Evolutionary conservation across 768 basidiomycete species (phyloP).

Genomic region (Tubosaeta sp.): DNA sequence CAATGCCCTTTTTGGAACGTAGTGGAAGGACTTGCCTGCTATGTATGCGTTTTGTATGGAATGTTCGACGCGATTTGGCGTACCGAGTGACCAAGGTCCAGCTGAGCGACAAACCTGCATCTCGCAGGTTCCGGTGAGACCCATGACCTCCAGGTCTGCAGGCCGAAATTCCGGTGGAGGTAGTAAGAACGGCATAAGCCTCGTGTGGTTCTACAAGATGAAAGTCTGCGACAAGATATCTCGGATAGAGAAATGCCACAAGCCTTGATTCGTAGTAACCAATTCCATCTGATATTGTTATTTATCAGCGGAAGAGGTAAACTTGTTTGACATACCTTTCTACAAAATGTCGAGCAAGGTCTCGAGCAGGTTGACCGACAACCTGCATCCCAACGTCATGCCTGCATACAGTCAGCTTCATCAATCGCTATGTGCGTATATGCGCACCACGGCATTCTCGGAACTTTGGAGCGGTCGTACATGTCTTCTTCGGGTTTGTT

Average conservation of each 20-base stretch:
- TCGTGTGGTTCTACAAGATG: slow-evolving; percentile 73
- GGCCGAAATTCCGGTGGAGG: slow-evolving; percentile 91
- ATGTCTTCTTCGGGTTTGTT: slow-evolving; percentile 92
- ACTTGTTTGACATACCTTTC: slow-evolving; percentile 55
- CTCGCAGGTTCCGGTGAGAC: slow-evolving; percentile 94
- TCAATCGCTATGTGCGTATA: background rate
- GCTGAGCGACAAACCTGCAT: slow-evolving; percentile 94
- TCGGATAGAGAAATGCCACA: slow-evolving; percentile 9
- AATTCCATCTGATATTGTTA: slow-evolving; percentile 71
- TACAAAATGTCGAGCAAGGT: slow-evolving; percentile 91
- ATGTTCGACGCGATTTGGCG: slow-evolving; percentile 74
- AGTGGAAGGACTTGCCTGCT: slow-evolving; percentile 51
- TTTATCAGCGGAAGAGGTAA: slow-evolving; percentile 2
- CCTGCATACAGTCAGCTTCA: slow-evolving; percentile 41
- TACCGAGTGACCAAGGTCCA: slow-evolving; percentile 96
- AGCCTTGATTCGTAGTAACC: slow-evolving; percentile 89
- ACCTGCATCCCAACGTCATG: slow-evolving; percentile 97
- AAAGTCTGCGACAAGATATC: background rate
- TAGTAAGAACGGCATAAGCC: slow-evolving; percentile 86
- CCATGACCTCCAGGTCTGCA: slow-evolving; percentile 70
- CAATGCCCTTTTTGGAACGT: background rate
- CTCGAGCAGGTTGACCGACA: slow-evolving; percentile 93
- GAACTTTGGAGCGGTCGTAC: slow-evolving; percentile 86
- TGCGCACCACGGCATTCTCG: slow-evolving; percentile 92
- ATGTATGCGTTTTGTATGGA: slow-evolving; percentile 95